Evolutionary conservation across 2,329 filamentous ascomycete species (phyloP), one percentile per base, ranked within the genome.

Genomic region (Xylaria digitata): DNA sequence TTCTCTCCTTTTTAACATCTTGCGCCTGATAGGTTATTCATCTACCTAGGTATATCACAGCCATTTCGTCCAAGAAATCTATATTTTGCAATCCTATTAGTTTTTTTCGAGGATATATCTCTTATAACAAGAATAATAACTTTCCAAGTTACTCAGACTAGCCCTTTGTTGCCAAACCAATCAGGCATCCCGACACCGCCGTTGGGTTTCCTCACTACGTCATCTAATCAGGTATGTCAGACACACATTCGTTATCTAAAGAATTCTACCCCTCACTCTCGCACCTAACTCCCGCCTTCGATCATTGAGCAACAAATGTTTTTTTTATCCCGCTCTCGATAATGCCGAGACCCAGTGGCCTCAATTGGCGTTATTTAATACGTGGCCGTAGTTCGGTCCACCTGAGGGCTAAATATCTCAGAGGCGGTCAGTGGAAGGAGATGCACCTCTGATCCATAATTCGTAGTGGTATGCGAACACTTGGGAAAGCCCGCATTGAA

Each of bases 181-280:
- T 30, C 46, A 37, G 9, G 37, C 37, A 65, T 56, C 56, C 45
- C 54, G 40, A 61, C 54, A 26, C 53, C 9, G 46, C 53, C 19
- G 40, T 26, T 7, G n/a, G 23, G 40, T n/a, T 15, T 48, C 19
- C 13, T 21, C 42, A 21, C 7, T 63, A 68, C 66, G 63, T 68
- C 63, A 68, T 63, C 48, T 5, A 17, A 43, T 50, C 26, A 48
- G 66, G 63, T 68, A 60, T 37, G 66, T 68, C 26, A 13, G 23
- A 54, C 43, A 40, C 37, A 21, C 32, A 32, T 54, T 26, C 17
- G 32, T 45, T 26, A 26, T 26, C 26, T 26, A 26, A 26, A 26
- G 26, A 0, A n/a, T 59, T 32, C 48, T 34, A 23, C 54, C 61
- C 61, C 54, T 61, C 63, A 40, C 49, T 15, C 34, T 19, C 43